Percentiles rank a stretch among this genome's conserved stretches.
These are phyloP conservation scores for Geranium incanum DNA, from an alignment of 441 rosid genomes.

Conservation along the genomic window DNA sequence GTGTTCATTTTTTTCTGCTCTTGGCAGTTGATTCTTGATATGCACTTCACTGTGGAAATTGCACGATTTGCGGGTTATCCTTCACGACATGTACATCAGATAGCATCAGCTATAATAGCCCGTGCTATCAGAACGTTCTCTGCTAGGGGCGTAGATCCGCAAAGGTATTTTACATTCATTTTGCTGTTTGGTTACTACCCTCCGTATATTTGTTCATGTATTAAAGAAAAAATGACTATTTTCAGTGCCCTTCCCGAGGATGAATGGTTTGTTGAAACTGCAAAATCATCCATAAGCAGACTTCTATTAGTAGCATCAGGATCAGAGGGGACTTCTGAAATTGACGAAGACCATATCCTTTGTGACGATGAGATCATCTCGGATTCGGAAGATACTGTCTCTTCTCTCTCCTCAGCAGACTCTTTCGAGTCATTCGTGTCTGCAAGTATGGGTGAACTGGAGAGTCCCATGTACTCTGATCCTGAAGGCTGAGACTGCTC, in stretches of 20 bases:
- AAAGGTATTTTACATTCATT: constrained; percentile 41
- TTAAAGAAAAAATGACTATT: background rate
- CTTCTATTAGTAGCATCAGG: constrained; percentile 64
- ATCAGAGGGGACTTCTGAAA: constrained; percentile 72
- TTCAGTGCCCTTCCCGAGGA: constrained; percentile 61
- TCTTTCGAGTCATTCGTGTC: constrained; percentile 79
- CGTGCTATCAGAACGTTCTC: constrained; percentile 75
- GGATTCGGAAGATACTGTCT: constrained; percentile 49
- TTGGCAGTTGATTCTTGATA: constrained; percentile 84
- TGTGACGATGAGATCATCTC: constrained; percentile 37
- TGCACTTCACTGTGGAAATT: constrained; percentile 97
- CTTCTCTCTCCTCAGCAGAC: constrained; percentile 63
- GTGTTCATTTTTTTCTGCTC: constrained; percentile 2
- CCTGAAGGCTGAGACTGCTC: constrained; percentile 35
- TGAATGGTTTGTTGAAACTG: constrained; percentile 93
- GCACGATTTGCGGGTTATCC: constrained; percentile 95
- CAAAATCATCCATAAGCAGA: constrained; percentile 73
- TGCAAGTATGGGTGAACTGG: constrained; percentile 93
- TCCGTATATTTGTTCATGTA: background rate
- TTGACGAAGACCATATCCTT: constrained; percentile 55
- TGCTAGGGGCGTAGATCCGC: constrained; percentile 72
- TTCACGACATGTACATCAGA: constrained; percentile 67
- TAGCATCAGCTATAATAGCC: constrained; percentile 75
- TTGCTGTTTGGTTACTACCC: background rate
- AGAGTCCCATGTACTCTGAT: constrained; percentile 57